Evolutionary conservation across 768 basidiomycete species (phyloP), one percentile per base, ranked within the genome.

Genomic region (Neoboletus brunneissimus): DNA sequence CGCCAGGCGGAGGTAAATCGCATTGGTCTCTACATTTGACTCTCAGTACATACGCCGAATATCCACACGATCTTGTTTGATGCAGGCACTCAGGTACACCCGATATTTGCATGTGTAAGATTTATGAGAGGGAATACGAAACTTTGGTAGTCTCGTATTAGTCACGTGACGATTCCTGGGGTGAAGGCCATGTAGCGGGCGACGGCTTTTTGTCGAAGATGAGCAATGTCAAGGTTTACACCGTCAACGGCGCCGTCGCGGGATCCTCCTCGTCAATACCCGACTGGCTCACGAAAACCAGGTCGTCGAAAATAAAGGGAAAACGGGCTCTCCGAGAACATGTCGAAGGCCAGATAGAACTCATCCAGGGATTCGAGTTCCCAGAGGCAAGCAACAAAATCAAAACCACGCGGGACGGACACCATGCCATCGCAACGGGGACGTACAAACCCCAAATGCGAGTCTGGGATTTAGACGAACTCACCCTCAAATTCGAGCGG

Each of bases 381-480:
- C 95, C 97, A 9, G 94, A 98, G 70, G 94, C 95, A 16, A 93
- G 91, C 70, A 95, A 93, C 73, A 86, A 85, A 63, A 81, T 99
- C 64, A 94, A 87, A 72, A 88, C 88, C 5, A 98, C 95, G 3
- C 78, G 88, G 38, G 95, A 99, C 71, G 96, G 97, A 1, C 87
- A 89, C 65, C 89, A 95, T 81, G 88, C 85, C 12, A 82, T 98
- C 54, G 96, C 94, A 0, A 98, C 96, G 23, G 97, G 97, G 25
- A 91, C 89, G 4, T 99, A 99, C 76, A 99, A 99, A 72, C 97
- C 97, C 3, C 93, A 97, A 70, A 93, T 98, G 72, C 82, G 91
- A 55, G 92, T 96, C 5, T 99, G 91, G 87, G 97, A 98, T 72
- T 74, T 99, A 38, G 88, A 92, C 70, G 89, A 96, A 65, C 81